A percentile compares a stretch with the other conserved stretches of the same genome.
These are phyloP conservation scores for Gaeumannomyces sp. DNA, from an alignment of 2,329 filamentous ascomycete species.

Conservation along the genomic window DNA sequence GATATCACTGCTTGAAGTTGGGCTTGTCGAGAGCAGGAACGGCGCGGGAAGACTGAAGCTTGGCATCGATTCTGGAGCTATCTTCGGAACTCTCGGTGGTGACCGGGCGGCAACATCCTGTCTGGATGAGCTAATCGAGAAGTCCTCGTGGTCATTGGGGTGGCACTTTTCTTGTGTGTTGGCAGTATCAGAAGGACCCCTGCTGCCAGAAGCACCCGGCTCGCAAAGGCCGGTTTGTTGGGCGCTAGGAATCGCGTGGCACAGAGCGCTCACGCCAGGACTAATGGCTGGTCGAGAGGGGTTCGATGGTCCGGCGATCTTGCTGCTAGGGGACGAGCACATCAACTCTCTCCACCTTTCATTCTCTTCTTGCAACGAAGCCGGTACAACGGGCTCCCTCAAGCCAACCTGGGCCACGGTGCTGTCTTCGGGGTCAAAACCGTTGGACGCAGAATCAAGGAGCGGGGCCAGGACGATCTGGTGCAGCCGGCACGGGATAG, in stretches of 20 bases:
- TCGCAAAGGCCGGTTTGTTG: neutral
- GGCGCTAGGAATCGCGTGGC: neutral
- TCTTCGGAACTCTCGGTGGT: neutral
- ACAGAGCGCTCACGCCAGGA: neutral
- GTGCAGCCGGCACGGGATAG: slow-evolving; percentile 1
- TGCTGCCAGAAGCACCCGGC: neutral
- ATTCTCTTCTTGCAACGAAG: slow-evolving; percentile 20
- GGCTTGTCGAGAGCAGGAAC: neutral
- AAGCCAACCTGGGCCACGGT: slow-evolving; percentile 20
- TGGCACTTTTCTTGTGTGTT: neutral
- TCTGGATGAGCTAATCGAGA: neutral
- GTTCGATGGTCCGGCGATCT: neutral
- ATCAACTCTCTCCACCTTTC: slow-evolving; percentile 20
- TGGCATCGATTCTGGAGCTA: neutral
- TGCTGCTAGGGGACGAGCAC: slow-evolving; percentile 13
- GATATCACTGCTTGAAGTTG: neutral
- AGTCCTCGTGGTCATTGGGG: neutral
- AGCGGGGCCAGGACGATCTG: slow-evolving; percentile 8
- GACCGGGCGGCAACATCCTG: too few species aligned
- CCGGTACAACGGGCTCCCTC: slow-evolving; percentile 13
- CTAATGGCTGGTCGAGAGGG: neutral
- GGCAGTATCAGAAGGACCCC: neutral
- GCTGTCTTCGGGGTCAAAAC: slow-evolving; percentile 19
- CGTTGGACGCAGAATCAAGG: slow-evolving; percentile 5
- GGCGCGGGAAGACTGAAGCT: neutral